phyloP scores from a whole-genome alignment of 1,139 yeast species.

The Spathaspora jeffriesii region DNA sequence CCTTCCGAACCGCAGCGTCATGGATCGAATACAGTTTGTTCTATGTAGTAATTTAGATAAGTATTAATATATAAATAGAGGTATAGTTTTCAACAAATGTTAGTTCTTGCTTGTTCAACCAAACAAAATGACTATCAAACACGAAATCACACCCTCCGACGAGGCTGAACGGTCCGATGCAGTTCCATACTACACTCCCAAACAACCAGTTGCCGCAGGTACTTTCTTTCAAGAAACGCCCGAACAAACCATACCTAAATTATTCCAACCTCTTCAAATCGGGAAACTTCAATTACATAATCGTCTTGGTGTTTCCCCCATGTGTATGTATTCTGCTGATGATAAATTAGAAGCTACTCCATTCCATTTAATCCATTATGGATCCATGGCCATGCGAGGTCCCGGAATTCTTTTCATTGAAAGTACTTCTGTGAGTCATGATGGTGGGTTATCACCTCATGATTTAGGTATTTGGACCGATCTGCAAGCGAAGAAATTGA shows the following conservation, averaged over 20 bases:
- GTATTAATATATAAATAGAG: too few species aligned
- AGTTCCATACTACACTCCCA: conserved; percentile 17
- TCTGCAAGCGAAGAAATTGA: conserved; percentile 47
- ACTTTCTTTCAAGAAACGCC: conserved; percentile 16
- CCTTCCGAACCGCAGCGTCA: too few species aligned
- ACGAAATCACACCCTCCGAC: conserved; percentile 13
- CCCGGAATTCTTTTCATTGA: conserved; percentile 56
- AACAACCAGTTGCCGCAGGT: conserved; percentile 19
- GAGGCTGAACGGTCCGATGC: conserved; percentile 12
- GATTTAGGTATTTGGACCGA: conserved; percentile 55
- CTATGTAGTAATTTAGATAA: too few species aligned
- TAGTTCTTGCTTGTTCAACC: not conserved
- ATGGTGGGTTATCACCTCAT: conserved; percentile 44
- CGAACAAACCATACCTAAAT: conserved; percentile 14
- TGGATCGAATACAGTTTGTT: too few species aligned
- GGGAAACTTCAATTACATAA: conserved; percentile 40
- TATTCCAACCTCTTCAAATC: conserved; percentile 21
- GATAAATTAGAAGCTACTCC: conserved; percentile 37
- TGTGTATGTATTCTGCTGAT: conserved; percentile 55
- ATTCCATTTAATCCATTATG: conserved; percentile 51
- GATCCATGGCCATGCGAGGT: conserved; percentile 43
- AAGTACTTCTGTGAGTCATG: conserved; percentile 46
- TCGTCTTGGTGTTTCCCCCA: conserved; percentile 59
- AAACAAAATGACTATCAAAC: conserved; percentile 11
- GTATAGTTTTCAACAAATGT: not conserved